phyloP scores from a whole-genome alignment of 2,329 filamentous ascomycete genomes.

The Eutypa lata region DNA sequence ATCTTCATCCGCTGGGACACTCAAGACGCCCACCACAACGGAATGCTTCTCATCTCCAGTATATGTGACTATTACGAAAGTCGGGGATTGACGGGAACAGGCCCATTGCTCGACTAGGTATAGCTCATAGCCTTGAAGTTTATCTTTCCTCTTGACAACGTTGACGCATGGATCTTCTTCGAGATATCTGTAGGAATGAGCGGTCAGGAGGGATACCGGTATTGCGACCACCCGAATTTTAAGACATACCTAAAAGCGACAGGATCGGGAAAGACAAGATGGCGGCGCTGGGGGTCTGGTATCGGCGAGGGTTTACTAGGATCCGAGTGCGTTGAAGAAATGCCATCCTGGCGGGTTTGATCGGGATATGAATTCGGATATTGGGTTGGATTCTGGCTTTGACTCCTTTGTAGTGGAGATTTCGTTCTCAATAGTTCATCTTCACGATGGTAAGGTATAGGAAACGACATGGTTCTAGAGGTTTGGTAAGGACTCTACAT shows the following conservation, averaged over 20 bases:
- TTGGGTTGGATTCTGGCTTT: slow-evolving; percentile 16
- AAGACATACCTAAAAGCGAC: slow-evolving; percentile 50
- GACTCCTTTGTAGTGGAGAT: slow-evolving; percentile 26
- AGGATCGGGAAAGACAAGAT: slow-evolving; percentile 57
- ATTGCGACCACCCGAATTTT: background rate
- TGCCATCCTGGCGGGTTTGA: background rate
- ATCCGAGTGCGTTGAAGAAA: background rate
- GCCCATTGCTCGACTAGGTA: slow-evolving; percentile 98
- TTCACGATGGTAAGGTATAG: slow-evolving; percentile 30
- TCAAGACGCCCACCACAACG: slow-evolving; percentile 76
- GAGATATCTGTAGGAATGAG: slow-evolving; percentile 56
- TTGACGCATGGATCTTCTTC: slow-evolving; percentile 78
- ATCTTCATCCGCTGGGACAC: slow-evolving; percentile 75
- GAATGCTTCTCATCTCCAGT: slow-evolving; percentile 80
- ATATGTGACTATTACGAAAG: slow-evolving; percentile 87
- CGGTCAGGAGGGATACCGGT: background rate
- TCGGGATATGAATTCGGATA: background rate
- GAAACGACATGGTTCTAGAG: slow-evolving; percentile 29
- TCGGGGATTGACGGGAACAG: slow-evolving; percentile 85
- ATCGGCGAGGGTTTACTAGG: slow-evolving; percentile 21
- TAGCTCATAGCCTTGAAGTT: slow-evolving; percentile 80
- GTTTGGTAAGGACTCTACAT: slow-evolving; percentile 1
- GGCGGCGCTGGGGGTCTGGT: slow-evolving; percentile 34
- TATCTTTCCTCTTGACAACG: slow-evolving; percentile 68
- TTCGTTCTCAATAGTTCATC: slow-evolving; percentile 35